Evolutionary conservation across 2,329 filamentous ascomycete species (phyloP).

Genomic region (Arthrobotrys megalospora): DNA sequence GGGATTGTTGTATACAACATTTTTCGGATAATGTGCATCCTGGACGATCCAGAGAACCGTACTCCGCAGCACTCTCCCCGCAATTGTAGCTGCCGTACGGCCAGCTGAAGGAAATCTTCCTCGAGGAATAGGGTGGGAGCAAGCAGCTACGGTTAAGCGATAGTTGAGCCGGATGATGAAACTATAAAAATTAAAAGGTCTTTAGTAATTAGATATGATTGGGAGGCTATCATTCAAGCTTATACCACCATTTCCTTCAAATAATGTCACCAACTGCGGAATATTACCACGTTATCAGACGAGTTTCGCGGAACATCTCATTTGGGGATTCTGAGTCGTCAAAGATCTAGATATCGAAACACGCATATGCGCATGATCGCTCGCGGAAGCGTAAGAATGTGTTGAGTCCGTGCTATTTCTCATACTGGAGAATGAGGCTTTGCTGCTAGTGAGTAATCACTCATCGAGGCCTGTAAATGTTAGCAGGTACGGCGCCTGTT

Average conservation of each 20-base stretch:
- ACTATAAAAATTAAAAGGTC: too few relatives aligned
- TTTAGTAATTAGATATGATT: not conserved
- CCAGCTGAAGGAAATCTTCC: not conserved
- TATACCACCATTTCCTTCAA: not conserved
- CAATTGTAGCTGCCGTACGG: not conserved
- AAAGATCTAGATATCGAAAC: not conserved
- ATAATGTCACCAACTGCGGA: not conserved
- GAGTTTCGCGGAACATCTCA: not conserved
- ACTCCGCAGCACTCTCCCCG: not conserved
- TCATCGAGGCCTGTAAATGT: not conserved
- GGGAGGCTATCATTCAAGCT: not conserved
- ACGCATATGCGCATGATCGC: too few relatives aligned
- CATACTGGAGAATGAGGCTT: not conserved
- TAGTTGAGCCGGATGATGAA: not conserved
- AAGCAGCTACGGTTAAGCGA: too few relatives aligned
- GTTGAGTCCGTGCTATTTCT: slow-evolving; percentile 23
- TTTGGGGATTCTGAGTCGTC: not conserved
- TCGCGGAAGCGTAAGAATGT: slow-evolving; percentile 9
- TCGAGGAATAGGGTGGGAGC: too few relatives aligned
- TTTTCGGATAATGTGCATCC: slow-evolving; percentile 16
- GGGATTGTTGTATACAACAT: slow-evolving; percentile 2
- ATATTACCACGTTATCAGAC: slow-evolving; percentile 4
- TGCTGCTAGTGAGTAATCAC: slow-evolving; percentile 9
- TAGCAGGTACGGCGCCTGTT: not conserved
- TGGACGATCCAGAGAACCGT: not conserved